Evolutionary conservation across 176 grass and related monocot genomes (phyloP).

Genomic region (Eleusine coracana): DNA sequence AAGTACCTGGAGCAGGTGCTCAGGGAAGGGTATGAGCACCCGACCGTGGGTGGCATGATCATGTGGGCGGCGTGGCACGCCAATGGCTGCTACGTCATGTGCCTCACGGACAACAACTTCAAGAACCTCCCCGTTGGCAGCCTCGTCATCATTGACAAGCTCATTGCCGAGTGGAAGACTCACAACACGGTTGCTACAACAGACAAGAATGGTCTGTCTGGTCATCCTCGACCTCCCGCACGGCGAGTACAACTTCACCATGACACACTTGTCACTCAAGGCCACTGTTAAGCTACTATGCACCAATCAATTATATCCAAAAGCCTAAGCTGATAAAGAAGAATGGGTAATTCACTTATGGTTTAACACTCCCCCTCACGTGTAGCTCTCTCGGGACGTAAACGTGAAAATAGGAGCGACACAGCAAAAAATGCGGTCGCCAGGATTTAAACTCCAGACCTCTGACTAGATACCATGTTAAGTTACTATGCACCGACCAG

Average conservation of each 20-base stretch:
- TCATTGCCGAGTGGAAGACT: constrained; percentile 69
- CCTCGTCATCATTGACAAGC: constrained; percentile 70
- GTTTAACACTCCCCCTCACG: too few species aligned
- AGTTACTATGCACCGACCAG: too few species aligned
- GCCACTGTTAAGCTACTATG: background rate
- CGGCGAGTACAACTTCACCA: constrained; percentile 61
- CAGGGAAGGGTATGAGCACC: constrained; percentile 58
- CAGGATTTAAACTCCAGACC: too few species aligned
- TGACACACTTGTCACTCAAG: constrained; percentile 42
- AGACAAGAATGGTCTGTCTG: constrained; percentile 40
- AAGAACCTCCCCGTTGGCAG: constrained; percentile 66
- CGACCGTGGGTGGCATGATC: constrained; percentile 51
- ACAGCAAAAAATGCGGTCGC: too few species aligned
- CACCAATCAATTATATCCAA: too few species aligned
- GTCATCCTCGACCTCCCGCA: constrained; percentile 50
- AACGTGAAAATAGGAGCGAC: too few species aligned
- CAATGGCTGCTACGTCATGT: constrained; percentile 72
- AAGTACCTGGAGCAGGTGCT: constrained; percentile 48
- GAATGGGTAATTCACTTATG: too few species aligned
- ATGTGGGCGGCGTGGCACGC: constrained; percentile 68
- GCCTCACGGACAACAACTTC: constrained; percentile 82
- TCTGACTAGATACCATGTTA: too few species aligned
- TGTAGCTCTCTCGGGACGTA: too few species aligned
- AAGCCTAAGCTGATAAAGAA: too few species aligned
- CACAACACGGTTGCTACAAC: constrained; percentile 10